phyloP scores from a whole-genome alignment of 805 yeast genomes.

The Candida arabinofermentans region DNA sequence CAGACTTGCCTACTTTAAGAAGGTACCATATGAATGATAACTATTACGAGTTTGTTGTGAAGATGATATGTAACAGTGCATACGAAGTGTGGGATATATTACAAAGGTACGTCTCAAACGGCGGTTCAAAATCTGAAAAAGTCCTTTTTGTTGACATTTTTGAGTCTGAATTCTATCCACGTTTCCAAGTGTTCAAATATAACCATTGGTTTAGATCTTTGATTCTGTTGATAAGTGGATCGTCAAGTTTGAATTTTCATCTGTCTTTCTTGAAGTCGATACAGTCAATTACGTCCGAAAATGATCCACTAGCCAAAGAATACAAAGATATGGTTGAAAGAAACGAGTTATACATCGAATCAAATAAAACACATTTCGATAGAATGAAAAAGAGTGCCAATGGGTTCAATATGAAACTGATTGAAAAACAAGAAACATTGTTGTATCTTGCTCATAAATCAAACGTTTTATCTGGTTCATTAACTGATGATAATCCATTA shows the following conservation, averaged over 20 bases:
- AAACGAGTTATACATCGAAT: slow-evolving; percentile 14
- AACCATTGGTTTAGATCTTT: slow-evolving; percentile 21
- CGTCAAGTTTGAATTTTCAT: slow-evolving; percentile 7
- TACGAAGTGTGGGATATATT: slow-evolving; percentile 11
- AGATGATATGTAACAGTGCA: slow-evolving; percentile 4
- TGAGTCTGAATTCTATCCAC: slow-evolving; percentile 11
- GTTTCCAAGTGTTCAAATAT: slow-evolving; percentile 18
- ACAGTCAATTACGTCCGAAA: slow-evolving; percentile 13
- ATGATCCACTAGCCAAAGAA: slow-evolving; percentile 12
- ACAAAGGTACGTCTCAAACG: slow-evolving; percentile 4
- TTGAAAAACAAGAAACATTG: slow-evolving; percentile 7
- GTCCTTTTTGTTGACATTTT: slow-evolving; percentile 9
- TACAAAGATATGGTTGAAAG: slow-evolving; percentile 17
- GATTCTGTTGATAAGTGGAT: slow-evolving; percentile 12
- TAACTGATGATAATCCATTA: slow-evolving; percentile 20
- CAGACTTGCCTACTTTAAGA: slow-evolving; percentile 13
- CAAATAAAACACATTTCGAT: slow-evolving; percentile 12
- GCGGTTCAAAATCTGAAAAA: slow-evolving; percentile 9
- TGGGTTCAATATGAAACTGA: slow-evolving; percentile 5
- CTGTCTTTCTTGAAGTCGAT: slow-evolving; percentile 15
- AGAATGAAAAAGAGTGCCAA: slow-evolving; percentile 7
- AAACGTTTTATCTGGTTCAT: slow-evolving; percentile 15
- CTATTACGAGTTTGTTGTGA: slow-evolving; percentile 17
- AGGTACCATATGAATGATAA: slow-evolving; percentile 17
- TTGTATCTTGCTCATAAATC: slow-evolving; percentile 10